phyloP scores from a whole-genome alignment of 805 yeast genomes.

The Saturnispora kantuleensis region DNA sequence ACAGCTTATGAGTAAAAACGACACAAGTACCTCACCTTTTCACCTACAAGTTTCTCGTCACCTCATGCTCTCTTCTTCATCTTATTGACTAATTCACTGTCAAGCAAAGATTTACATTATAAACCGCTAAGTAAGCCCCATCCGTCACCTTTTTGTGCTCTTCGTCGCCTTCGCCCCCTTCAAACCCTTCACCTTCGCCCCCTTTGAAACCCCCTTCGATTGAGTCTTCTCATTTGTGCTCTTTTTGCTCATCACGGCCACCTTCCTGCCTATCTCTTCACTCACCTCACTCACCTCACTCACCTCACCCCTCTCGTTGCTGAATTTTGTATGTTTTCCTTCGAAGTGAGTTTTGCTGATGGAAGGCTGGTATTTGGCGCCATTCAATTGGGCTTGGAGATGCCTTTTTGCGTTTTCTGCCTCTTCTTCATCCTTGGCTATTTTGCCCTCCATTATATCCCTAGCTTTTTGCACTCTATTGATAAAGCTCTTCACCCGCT shows the following conservation, averaged over 20 bases:
- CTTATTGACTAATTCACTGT: too few relatives aligned
- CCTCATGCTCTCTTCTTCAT: too few relatives aligned
- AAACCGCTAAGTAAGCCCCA: too few relatives aligned
- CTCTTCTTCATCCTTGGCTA: conserved; percentile 15
- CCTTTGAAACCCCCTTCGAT: background rate
- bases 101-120: too few relatives aligned
- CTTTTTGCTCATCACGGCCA: background rate
- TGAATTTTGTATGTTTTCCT: conserved; percentile 45
- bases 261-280: background rate
- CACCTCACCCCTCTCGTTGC: conserved; percentile 4
- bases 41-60: background rate
- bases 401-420: conserved; percentile 21
- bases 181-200: background rate
- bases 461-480: conserved; percentile 39
- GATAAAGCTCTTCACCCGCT: conserved; percentile 61
- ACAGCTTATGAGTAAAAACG: too few relatives aligned
- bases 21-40: too few relatives aligned
- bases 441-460: conserved; percentile 20
- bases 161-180: too few relatives aligned
- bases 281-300: background rate
- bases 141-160: too few relatives aligned
- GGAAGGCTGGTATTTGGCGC: conserved; percentile 31
- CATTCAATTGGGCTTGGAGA: conserved; percentile 18
- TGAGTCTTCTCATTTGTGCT: background rate
- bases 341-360: conserved; percentile 43